Evolutionary conservation across 441 rosid species (phyloP), one percentile per base, ranked within the genome.

Genomic region (Arabidopsis hybrid): DNA sequence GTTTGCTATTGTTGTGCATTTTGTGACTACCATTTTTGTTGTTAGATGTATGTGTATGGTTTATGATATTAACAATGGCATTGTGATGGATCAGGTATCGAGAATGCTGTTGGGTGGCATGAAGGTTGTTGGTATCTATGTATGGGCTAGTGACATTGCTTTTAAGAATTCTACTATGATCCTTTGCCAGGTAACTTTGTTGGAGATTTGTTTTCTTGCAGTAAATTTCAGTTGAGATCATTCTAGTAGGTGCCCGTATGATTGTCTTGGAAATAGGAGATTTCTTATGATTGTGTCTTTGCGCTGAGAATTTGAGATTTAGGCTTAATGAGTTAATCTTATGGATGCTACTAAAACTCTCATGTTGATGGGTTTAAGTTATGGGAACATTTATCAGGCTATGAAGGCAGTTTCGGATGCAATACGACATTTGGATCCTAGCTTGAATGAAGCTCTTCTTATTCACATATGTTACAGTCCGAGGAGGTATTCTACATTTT

Each of bases 101-200:
- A 86, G 97, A 78, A 89, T 95, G 99, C 76, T 92, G 40, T 73
- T 91, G 47, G 99, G 97, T 76, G 99, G 99, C 5, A 76, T 92
- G 73, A 86, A 89, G 70, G 97, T 92, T 38, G 72, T 92, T 65
- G 99, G 99, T 39, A 69, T 92, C 69, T 95, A 88, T 70, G 85
- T 92, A 9, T 95, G 99, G 99, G 90, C 88, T 71, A 88, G 91
- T 66, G 96, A 92, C 42, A 67, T 35, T 64, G 81, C 86, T 36
- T 90, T 85, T 81, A 92, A 95, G 84, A 95, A 92, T 76, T 95
- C 97, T 5, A 92, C 90, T 17, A 46, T 87, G 52, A 78, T 83
- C 49, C 87, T 90, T 21, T 84, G 84, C 67, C 95, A 91, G 96
- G 98, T 91, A 72, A 31, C 31, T 49, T 36, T 61, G 62, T 32